Conservation (phyloP, 2,329 filamentous ascomycete genomes). For the Pseudogymnoascus sp. region DNA sequence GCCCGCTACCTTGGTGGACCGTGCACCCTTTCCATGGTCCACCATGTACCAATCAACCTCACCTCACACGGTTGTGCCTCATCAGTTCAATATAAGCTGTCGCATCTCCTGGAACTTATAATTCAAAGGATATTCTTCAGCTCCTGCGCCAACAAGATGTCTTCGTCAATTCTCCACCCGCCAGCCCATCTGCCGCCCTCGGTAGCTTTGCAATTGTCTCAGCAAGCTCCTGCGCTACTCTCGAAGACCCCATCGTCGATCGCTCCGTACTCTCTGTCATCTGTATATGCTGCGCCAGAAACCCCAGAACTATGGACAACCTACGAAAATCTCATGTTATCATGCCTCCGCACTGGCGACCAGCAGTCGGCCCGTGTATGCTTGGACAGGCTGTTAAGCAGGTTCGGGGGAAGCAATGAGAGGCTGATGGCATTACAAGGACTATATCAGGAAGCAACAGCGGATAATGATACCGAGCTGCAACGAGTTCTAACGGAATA, state of each 20-base stretch:
- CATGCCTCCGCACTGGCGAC: constrained; percentile 78
- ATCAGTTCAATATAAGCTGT: background rate
- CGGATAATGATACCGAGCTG: constrained; percentile 57
- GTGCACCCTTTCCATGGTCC: background rate
- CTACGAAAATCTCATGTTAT: constrained; percentile 79
- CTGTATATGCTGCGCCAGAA: constrained; percentile 54
- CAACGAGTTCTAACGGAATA: constrained; percentile 69
- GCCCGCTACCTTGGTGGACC: constrained; percentile 7
- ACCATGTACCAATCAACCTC: background rate
- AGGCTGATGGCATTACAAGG: constrained; percentile 77
- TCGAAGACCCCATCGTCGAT: constrained; percentile 46
- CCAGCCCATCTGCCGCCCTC: constrained; percentile 49
- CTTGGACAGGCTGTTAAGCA: constrained; percentile 64
- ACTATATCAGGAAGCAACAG: constrained; percentile 75
- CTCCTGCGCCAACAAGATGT: constrained; percentile 32
- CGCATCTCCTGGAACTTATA: constrained; percentile 1
- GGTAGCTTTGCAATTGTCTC: constrained; percentile 50
- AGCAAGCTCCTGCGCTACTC: constrained; percentile 52
- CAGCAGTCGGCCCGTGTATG: constrained; percentile 68
- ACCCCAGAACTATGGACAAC: constrained; percentile 74
- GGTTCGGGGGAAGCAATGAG: constrained; percentile 81
- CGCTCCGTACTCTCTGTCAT: constrained; percentile 46
- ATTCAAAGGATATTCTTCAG: background rate
- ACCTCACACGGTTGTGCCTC: background rate
- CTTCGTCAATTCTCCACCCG: constrained; percentile 47